phyloP scores from a whole-genome alignment of 805 yeast species.

The Kluyveromyces siamensis region DNA sequence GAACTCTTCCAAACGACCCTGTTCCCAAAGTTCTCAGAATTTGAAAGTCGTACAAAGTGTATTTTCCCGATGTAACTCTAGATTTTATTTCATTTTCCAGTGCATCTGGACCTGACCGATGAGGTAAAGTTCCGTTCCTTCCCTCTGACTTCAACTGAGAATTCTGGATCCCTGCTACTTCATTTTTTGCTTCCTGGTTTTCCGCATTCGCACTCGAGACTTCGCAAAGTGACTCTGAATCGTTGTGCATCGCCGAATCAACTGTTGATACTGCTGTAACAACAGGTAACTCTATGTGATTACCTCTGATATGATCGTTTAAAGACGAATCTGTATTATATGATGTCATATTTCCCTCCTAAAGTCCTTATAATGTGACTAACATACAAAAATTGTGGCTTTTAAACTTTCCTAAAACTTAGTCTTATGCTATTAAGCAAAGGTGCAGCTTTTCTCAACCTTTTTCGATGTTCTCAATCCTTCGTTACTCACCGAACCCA shows the following conservation, averaged over 20 bases:
- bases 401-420: too few species aligned
- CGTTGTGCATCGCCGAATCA: background rate
- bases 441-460: too few species aligned
- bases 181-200: background rate
- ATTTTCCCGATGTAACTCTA: constrained; percentile 48
- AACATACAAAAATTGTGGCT: too few species aligned
- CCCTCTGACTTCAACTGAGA: background rate
- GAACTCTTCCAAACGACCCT: constrained; percentile 93
- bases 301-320: background rate
- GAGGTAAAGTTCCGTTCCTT: background rate
- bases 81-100: background rate
- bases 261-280: background rate
- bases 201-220: background rate
- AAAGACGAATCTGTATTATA: background rate
- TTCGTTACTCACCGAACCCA: too few species aligned
- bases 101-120: background rate
- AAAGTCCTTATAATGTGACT: too few species aligned
- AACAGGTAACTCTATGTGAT: background rate
- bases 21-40: constrained; percentile 87
- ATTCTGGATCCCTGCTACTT: background rate
- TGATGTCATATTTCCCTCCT: background rate
- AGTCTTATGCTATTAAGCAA: too few species aligned
- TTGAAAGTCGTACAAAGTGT: constrained; percentile 69
- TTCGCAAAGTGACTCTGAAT: background rate
- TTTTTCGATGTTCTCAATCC: too few species aligned